A percentile compares a stretch with the other conserved stretches of the same genome.
These are phyloP conservation scores for Phialocephala subalpina DNA, from an alignment of 2,329 filamentous ascomycete genomes.

Conservation along the genomic window DNA sequence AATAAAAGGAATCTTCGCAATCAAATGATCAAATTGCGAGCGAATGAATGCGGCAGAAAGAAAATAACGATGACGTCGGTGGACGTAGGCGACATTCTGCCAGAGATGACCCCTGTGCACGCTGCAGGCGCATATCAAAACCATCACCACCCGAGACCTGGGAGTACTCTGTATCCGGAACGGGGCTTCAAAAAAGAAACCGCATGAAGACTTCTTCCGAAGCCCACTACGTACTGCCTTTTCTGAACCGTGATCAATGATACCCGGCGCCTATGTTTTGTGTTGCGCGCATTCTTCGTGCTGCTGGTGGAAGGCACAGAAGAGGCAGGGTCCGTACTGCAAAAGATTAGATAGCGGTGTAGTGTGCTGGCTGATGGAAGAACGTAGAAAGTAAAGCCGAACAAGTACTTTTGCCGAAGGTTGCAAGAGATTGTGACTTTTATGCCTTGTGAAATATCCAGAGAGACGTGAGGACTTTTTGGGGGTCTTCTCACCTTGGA, in stretches of 20 bases:
- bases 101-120: neutral
- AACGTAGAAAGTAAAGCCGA: neutral
- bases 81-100: conserved; percentile 11
- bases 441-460: neutral
- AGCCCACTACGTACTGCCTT: neutral
- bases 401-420: neutral
- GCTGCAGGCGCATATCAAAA: conserved; percentile 7
- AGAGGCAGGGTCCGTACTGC: neutral
- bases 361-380: neutral
- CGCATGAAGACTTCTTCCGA: neutral
- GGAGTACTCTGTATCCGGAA: neutral
- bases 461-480: neutral
- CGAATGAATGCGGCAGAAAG: conserved; percentile 11
- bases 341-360: conserved; percentile 5
- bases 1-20: conserved; percentile 4
- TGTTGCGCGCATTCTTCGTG: neutral
- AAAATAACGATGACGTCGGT: conserved; percentile 19
- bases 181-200: neutral
- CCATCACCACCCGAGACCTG: neutral
- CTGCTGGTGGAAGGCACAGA: neutral
- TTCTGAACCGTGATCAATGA: neutral
- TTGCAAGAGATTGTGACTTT: neutral
- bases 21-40: conserved; percentile 14
- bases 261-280: neutral
- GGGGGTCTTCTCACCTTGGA: conserved; percentile 1